Base-by-base conservation (phyloP, 768 basidiomycete genomes). In the Daedalea quercina region DNA sequence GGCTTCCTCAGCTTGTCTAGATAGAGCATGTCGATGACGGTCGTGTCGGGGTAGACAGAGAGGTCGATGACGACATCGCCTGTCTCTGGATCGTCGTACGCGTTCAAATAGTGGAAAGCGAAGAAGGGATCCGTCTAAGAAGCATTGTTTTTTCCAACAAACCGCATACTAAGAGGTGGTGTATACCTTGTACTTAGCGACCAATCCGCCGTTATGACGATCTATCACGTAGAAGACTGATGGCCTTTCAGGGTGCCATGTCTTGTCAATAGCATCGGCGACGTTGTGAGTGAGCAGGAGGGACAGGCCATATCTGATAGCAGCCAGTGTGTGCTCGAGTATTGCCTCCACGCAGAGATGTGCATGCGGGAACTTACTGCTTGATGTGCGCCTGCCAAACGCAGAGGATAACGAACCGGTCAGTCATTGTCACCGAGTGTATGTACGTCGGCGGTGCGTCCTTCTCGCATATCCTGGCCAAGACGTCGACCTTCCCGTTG, bases 401-500 rank as follows among this genome's bases (percentile, higher is more conserved):
- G 47, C 68, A 72, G 11, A 73, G 50, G 33, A 72, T 60, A 44
- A 70, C 63, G 55, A 69, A 71, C 22, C 67, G 68, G 48, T 67
- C 61, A 19, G 73, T 74, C 56, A 74, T 58, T 6, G 66, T 50
- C 13, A 71, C 65, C 17, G 70, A 69, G 53, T 74, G 73, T 31
- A 74, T 33, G 50, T 74, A 74, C 19, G 70, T 66, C n/a, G 58
- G 62, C 0, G 70, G 70, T 0, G 73, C 73, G 44, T 73, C 72
- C 3, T 57, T 63, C 37, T 40, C 37, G 37, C 37, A 7, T 47
- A 73, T 69, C 9, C 64, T 63, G 2, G 72, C 71, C 4, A 73
- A 22, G 13, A 73, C 64, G 20, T 66, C 67, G 0, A 65, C 68
- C 24, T 57, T 48, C 12, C 54, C 44, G 35, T 50, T 59, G 53